phyloP scores from a whole-genome alignment of 441 rosid species.

The Metrosideros polymorpha region DNA sequence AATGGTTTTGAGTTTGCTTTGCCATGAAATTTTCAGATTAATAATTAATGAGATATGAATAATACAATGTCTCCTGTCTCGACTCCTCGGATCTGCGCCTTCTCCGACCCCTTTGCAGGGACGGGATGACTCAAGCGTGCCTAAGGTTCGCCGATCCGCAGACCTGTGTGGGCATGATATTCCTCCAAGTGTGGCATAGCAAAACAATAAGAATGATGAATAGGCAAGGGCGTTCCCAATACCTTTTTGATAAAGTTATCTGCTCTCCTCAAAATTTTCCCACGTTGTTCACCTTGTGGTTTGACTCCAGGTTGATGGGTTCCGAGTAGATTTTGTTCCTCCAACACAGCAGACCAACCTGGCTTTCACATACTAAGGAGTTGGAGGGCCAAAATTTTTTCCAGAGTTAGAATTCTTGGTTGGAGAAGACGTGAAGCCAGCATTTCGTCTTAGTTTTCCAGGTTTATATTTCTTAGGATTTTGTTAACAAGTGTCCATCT shows the following conservation, averaged over 20 bases:
- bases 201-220: not conserved
- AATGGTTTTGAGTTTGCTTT: not conserved
- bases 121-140: not conserved
- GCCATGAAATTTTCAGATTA: not conserved
- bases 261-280: not conserved
- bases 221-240: not conserved
- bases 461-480: not conserved
- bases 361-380: not conserved
- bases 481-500: not conserved
- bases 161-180: not conserved
- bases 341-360: not conserved
- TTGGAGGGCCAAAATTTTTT: not conserved
- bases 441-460: not conserved
- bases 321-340: not conserved
- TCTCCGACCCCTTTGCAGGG: not conserved
- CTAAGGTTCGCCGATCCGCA: not conserved
- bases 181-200: not conserved
- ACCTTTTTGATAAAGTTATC: not conserved
- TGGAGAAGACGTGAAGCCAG: not conserved
- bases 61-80: not conserved
- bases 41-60: not conserved
- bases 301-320: not conserved
- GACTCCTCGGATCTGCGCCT: not conserved
- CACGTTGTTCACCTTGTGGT: not conserved
- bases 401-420: not conserved